Evolutionary conservation across 441 rosid species (phyloP).

Genomic region (Eruca vesicaria): DNA sequence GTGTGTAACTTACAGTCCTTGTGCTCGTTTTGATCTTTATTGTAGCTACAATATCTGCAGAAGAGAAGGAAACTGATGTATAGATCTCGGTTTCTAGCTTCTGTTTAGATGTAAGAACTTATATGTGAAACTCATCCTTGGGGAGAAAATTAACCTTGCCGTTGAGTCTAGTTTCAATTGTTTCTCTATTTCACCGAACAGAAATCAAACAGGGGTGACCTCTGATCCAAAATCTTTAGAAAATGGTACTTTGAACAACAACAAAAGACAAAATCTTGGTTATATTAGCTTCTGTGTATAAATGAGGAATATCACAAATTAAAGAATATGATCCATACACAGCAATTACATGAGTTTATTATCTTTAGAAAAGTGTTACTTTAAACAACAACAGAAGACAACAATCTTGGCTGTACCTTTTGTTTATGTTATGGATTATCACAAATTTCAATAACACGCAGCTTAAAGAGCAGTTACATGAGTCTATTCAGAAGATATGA

Average conservation of each 20-base stretch:
- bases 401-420: neutral
- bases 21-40: conserved; percentile 48
- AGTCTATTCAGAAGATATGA: neutral
- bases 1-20: conserved; percentile 24
- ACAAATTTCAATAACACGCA: neutral
- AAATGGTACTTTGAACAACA: neutral
- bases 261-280: neutral
- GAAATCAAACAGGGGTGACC: conserved; percentile 61
- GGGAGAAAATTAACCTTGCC: too few species aligned
- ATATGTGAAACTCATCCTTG: too few species aligned
- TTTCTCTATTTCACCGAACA: conserved; percentile 63
- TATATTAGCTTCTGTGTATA: neutral
- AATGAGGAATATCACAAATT: neutral
- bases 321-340: neutral
- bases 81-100: too few species aligned
- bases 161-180: neutral
- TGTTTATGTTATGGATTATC: neutral
- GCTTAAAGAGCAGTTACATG: neutral
- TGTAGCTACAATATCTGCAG: conserved; percentile 61
- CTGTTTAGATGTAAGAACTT: too few species aligned
- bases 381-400: neutral
- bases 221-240: conserved; percentile 30
- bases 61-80: neutral
- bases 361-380: neutral
- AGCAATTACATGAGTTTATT: neutral